Conservation (phyloP, 768 basidiomycete species). For the Phylloporus sp. region DNA sequence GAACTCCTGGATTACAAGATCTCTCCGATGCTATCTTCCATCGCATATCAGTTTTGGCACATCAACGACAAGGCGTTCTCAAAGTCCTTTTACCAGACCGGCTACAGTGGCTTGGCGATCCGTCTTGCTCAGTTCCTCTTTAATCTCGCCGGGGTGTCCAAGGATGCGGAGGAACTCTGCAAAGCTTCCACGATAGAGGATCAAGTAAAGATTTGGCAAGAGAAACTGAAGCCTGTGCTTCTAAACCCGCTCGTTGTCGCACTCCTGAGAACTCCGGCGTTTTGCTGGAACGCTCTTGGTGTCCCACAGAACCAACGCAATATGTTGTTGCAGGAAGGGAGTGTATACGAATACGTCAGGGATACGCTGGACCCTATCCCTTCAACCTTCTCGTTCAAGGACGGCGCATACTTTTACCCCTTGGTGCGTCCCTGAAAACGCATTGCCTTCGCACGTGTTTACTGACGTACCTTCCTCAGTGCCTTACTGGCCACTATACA, state of each 20-base stretch:
- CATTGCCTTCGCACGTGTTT: not conserved
- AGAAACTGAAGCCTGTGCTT: conserved; percentile 57
- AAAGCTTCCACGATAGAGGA: conserved; percentile 48
- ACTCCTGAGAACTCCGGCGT: conserved; percentile 39
- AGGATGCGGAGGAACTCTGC: conserved; percentile 55
- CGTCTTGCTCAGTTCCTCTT: conserved; percentile 59
- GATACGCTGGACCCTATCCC: conserved; percentile 51
- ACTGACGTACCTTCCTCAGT: conserved; percentile 19
- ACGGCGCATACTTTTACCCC: conserved; percentile 66
- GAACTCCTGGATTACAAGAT: conserved; percentile 55
- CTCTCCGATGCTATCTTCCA: conserved; percentile 64
- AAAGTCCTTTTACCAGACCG: conserved; percentile 61
- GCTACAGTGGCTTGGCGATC: conserved; percentile 67
- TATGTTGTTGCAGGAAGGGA: conserved; percentile 53
- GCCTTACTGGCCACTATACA: conserved; percentile 53
- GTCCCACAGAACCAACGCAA: conserved; percentile 68
- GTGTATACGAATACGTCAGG: conserved; percentile 45
- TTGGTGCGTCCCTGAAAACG: conserved; percentile 32
- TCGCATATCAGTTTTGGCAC: conserved; percentile 76
- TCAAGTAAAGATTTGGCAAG: conserved; percentile 61
- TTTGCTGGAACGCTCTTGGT: conserved; percentile 78
- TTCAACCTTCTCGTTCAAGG: conserved; percentile 48
- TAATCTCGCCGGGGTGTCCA: conserved; percentile 51
- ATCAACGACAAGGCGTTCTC: conserved; percentile 48
- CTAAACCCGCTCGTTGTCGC: conserved; percentile 55